Conservation (phyloP, 345 rosid genomes). For the Melastoma malabathricum region DNA sequence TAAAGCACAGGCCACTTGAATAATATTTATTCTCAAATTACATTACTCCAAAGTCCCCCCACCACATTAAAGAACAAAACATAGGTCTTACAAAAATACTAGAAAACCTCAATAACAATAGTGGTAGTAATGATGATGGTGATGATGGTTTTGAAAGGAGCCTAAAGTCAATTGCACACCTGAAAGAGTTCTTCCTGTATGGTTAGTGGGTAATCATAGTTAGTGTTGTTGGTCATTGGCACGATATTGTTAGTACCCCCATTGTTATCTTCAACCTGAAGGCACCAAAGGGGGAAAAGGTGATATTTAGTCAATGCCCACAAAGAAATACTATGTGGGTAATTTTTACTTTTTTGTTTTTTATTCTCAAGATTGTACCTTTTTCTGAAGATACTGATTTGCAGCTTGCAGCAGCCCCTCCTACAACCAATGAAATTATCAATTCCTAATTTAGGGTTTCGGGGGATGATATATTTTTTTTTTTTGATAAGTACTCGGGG, state of each 20-base stretch:
- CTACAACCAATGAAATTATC: slow-evolving; percentile 29
- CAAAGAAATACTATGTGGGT: too few species aligned
- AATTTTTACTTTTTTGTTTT: background rate
- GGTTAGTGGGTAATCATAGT: slow-evolving; percentile 43
- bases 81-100: too few species aligned
- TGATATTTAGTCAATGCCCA: background rate
- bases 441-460: background rate
- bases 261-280: slow-evolving; percentile 57
- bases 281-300: background rate
- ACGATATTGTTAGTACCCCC: slow-evolving; percentile 25
- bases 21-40: too few species aligned
- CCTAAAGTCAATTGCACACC: slow-evolving; percentile 3
- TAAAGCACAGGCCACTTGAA: too few species aligned
- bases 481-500: too few species aligned
- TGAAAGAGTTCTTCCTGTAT: slow-evolving; percentile 50
- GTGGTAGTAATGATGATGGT: background rate
- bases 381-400: slow-evolving; percentile 60
- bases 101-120: too few species aligned
- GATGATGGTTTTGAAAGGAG: background rate
- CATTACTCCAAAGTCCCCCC: too few species aligned
- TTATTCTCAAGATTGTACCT: slow-evolving; percentile 24
- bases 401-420: slow-evolving; percentile 66
- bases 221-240: slow-evolving; percentile 21
- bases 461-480: background rate
- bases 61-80: too few species aligned